Conservation (phyloP, 1,284 basidiomycete species). For the Somion occarium region DNA sequence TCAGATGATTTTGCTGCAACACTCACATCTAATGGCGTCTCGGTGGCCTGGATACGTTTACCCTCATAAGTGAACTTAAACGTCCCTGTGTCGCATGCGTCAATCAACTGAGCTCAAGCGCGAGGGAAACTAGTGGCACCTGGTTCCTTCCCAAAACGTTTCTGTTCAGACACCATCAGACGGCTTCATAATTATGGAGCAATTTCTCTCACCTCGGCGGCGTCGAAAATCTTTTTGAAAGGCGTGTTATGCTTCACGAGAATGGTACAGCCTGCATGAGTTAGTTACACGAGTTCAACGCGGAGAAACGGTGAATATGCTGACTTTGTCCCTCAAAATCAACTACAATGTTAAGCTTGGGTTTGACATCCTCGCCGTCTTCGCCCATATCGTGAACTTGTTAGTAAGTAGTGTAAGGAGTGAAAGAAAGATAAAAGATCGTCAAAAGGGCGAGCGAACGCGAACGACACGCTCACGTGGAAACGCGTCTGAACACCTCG, state of each 20-base stretch:
- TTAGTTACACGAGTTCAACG: conserved; percentile 33
- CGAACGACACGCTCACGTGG: neutral
- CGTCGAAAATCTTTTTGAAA: conserved; percentile 63
- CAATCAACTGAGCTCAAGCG: neutral
- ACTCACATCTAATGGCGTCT: conserved; percentile 49
- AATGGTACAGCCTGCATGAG: conserved; percentile 35
- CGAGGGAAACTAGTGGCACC: conserved; percentile 31
- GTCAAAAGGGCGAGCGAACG: too few species aligned
- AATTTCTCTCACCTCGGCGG: conserved; percentile 46
- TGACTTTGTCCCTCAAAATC: conserved; percentile 43
- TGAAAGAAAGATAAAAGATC: too few species aligned
- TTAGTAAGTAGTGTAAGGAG: neutral
- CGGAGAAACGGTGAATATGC: conserved; percentile 15
- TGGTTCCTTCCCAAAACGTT: conserved; percentile 54
- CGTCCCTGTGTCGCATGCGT: conserved; percentile 33
- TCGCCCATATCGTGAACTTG: conserved; percentile 14
- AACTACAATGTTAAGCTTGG: conserved; percentile 58
- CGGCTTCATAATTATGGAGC: neutral
- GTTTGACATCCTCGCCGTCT: conserved; percentile 60
- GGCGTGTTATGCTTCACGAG: conserved; percentile 59
- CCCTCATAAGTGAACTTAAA: conserved; percentile 57
- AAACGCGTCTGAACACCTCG: neutral
- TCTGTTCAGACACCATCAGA: conserved; percentile 37
- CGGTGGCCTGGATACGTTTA: conserved; percentile 38
- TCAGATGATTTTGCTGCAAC: neutral